Conservation (phyloP, 2,329 filamentous ascomycete genomes). For the Periconia sp. region DNA sequence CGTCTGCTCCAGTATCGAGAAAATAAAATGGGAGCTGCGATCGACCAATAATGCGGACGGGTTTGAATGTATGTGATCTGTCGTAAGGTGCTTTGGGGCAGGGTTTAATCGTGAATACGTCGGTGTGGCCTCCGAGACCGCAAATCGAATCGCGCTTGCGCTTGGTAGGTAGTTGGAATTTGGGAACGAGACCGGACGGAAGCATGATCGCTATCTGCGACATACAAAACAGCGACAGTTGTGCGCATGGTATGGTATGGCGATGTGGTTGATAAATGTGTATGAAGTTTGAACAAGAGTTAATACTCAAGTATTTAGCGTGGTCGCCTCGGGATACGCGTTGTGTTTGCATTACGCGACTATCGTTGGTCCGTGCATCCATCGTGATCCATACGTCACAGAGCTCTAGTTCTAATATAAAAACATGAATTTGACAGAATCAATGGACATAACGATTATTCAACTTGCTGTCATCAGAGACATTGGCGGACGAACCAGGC, state of each 20-base stretch:
- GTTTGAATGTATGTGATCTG: conserved; percentile 33
- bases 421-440: no score
- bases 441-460: no score
- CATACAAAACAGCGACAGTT: conserved; percentile 27
- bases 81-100: conserved; percentile 31
- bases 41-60: conserved; percentile 37
- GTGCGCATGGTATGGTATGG: conserved; percentile 28
- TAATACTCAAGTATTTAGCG: not conserved
- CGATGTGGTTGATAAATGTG: not conserved
- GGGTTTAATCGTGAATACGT: conserved; percentile 36
- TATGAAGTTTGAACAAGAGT: not conserved
- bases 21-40: conserved; percentile 42
- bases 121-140: conserved; percentile 27
- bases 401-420: no score
- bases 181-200: conserved; percentile 18
- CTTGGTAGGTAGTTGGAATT: conserved; percentile 29
- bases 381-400: not conserved
- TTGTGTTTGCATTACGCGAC: not conserved
- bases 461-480: no score
- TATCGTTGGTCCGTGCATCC: not conserved
- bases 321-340: not conserved
- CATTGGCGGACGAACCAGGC: no score
- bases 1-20: conserved; percentile 34
- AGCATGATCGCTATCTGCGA: conserved; percentile 37
- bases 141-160: conserved; percentile 34